Evolutionary conservation across 2,329 filamentous ascomycete species (phyloP), one percentile per base, ranked within the genome.

Genomic region (Cladosporium sp.): DNA sequence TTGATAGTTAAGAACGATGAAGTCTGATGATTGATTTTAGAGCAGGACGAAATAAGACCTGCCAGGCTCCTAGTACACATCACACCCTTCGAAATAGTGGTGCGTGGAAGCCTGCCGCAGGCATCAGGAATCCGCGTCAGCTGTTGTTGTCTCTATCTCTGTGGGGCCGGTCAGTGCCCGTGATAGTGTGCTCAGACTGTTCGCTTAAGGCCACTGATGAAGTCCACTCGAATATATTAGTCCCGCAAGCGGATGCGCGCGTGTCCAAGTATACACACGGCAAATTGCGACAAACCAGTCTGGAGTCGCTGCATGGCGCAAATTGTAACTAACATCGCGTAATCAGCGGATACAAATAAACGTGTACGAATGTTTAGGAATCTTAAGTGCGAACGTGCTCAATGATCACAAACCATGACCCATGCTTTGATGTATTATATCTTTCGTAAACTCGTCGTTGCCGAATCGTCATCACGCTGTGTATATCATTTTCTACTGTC

Each of bases 401-500:
- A 21, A 46, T 21, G 40, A 46, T 46, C 40, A 46, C n/a, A n/a
- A 46, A 11, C n/a, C 40, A 46, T 46, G 40, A 46, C 40, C 40
- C 40, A 21, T 46, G 40, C 40, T 21, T 55, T 33, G 18, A n/a
- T 55, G 52, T 55, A 55, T 55, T 31, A 55, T 55, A 29, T 29
- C 31, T 55, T 55, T 55, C 52, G 29, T 55, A 55, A 33, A 5
- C 52, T 55, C 52, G 52, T 55, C 52, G 52, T 55, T 55, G 52
- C 52, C 28, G 52, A 33, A 55, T 55, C 52, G 52, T 55, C 26
- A n/a, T 33, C 52, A 31, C 28, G 16, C 28, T 33, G 28, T 55
- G 40, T 23, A 46, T 46, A n/a, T n/a, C 50, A 11, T 26, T 16
- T 8, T 46, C 61, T 63, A 63, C 50, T 63, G 61, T 52, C 71